These are phyloP conservation scores for Kodamaea fukazawae DNA, from an alignment of 805 yeast genomes.

Conservation along the genomic window DNA sequence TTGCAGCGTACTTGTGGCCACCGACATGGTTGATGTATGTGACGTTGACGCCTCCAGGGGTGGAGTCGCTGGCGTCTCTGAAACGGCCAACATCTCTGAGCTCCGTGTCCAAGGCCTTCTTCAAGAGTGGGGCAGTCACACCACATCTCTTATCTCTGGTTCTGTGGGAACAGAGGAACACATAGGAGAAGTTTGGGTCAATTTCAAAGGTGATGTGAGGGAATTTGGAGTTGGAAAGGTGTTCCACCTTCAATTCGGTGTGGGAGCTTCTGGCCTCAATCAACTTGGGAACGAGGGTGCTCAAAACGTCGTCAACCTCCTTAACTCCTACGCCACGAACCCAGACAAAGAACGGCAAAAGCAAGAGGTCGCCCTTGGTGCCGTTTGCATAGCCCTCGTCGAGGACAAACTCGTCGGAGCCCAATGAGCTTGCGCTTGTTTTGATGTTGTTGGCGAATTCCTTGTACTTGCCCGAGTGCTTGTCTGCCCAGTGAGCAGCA, in stretches of 20 bases:
- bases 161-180: slow-evolving; percentile 83
- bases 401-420: slow-evolving; percentile 43
- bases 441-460: slow-evolving; percentile 36
- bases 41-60: slow-evolving; percentile 73
- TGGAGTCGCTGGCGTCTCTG: slow-evolving; percentile 73
- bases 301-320: slow-evolving; percentile 45
- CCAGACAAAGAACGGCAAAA: slow-evolving; percentile 77
- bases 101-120: slow-evolving; percentile 69
- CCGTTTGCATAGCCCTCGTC: slow-evolving; percentile 41
- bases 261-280: slow-evolving; percentile 20
- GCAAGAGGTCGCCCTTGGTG: slow-evolving; percentile 54
- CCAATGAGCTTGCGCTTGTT: slow-evolving; percentile 54
- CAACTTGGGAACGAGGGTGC: slow-evolving; percentile 42
- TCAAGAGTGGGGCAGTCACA: slow-evolving; percentile 87
- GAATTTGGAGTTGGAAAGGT: slow-evolving; percentile 16
- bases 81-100: slow-evolving; percentile 68
- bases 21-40: slow-evolving; percentile 84
- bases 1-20: slow-evolving; percentile 94
- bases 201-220: slow-evolving; percentile 34
- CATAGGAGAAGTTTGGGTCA: slow-evolving; percentile 39
- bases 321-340: slow-evolving; percentile 46
- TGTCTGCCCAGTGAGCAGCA: slow-evolving; percentile 38
- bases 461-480: slow-evolving; percentile 13
- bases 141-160: slow-evolving; percentile 95
- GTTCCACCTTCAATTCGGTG: slow-evolving; percentile 3